Percentiles rank a stretch among this genome's conserved stretches.
These are phyloP conservation scores for Leccinum pallidistipes DNA, from an alignment of 1,284 basidiomycete genomes.

Conservation along the genomic window DNA sequence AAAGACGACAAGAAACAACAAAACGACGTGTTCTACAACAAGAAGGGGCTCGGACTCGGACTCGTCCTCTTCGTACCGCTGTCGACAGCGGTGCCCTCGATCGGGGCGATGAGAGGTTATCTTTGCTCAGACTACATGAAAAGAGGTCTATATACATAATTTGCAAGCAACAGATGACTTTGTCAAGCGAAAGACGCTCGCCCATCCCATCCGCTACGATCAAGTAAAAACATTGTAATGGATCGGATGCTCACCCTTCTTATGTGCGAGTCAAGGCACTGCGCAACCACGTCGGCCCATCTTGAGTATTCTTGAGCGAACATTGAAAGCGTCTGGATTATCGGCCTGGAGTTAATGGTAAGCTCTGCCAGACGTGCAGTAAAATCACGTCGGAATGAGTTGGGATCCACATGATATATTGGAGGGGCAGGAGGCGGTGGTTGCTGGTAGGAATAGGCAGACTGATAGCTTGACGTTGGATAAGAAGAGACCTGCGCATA, in stretches of 20 bases:
- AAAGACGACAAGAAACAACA: slow-evolving; percentile 17
- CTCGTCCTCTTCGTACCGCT: slow-evolving; percentile 37
- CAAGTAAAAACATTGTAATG: slow-evolving; percentile 22
- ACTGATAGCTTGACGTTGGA: slow-evolving; percentile 40
- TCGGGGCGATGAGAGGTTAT: slow-evolving; percentile 37
- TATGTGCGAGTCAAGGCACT: slow-evolving; percentile 89
- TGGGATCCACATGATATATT: slow-evolving; percentile 64
- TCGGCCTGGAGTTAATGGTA: slow-evolving; percentile 93
- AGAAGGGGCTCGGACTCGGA: slow-evolving; percentile 25
- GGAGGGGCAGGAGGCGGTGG: slow-evolving; percentile 47
- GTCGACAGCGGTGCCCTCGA: slow-evolving; percentile 33
- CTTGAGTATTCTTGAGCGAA: slow-evolving; percentile 87
- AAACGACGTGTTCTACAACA: slow-evolving; percentile 22
- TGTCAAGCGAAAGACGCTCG: slow-evolving; percentile 27
- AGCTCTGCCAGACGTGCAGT: slow-evolving; percentile 77
- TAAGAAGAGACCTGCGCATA: slow-evolving; percentile 42
- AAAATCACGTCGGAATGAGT: slow-evolving; percentile 82
- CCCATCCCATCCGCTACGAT: slow-evolving; percentile 30
- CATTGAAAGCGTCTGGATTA: slow-evolving; percentile 95
- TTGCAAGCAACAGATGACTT: slow-evolving; percentile 30
- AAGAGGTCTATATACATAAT: slow-evolving; percentile 38
- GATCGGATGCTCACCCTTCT: slow-evolving; percentile 70
- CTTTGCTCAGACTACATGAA: slow-evolving; percentile 42
- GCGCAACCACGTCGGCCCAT: slow-evolving; percentile 79
- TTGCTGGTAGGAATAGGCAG: slow-evolving; percentile 50